Evolutionary conservation across 2,329 filamentous ascomycete species (phyloP), one percentile per base, ranked within the genome.

Genomic region (Penicillium griseofulvum): DNA sequence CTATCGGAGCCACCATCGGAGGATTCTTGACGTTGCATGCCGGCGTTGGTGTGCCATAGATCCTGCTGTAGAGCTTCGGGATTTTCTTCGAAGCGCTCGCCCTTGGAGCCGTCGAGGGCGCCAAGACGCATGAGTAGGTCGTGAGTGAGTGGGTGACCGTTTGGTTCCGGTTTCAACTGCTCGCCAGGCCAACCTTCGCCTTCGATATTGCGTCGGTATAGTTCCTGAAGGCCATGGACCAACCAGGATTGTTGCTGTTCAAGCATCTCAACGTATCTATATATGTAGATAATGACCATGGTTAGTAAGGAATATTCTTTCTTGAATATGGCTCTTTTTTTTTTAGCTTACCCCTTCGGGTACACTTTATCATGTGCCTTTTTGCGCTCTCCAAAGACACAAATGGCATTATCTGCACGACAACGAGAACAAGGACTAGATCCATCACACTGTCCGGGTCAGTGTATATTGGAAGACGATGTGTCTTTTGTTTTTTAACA

Each of bases 341-440:
- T 22, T 38, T 31, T 53, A 53, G 70, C 79, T 74, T 71, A 87
- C 80, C 84, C 84, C 74, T 86, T 87, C n/a, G 84, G 84, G 69
- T 87, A 86, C 44, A 86, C 81, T 70, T 86, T 87, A 71, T 87
- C 84, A 64, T 86, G 83, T 7, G 81, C 81, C 76, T 86, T 86
- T 70, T 86, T 87, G 52, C 84, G 76, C 67, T 87, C 83, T 31
- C 84, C 84, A 71, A 86, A 87, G 5, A 85, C 81, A 63, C 84
- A 87, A 57, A 86, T 84, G 38, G 82, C 81, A 68, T 87, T 86
- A 70, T 87, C 84, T 57, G 81, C 78, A 66, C 82, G 82, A 71
- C 84, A 87, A 56, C 84, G 76, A 62, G 79, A 79, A 74, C 84
- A 87, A 17, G 84, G 83, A 62, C 76, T 81, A 36, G 80, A 76